These are phyloP conservation scores for Oenanthe javanica DNA, from an alignment of 140 eudicot genomes.

Conservation along the genomic window DNA sequence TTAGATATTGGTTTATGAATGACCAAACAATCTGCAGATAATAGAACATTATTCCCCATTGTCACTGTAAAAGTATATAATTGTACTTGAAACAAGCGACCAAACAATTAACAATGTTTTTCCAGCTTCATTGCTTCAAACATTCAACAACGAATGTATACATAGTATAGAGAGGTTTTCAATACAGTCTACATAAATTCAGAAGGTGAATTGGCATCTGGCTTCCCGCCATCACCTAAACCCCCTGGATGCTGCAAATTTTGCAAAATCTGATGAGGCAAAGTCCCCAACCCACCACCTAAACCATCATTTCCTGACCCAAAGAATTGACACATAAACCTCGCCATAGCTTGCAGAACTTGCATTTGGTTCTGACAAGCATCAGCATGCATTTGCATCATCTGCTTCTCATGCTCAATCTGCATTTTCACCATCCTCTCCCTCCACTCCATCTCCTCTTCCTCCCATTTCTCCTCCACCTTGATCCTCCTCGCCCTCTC, in stretches of 20 bases:
- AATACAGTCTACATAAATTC: conserved; percentile 54
- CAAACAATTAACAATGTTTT: not conserved
- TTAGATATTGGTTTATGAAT: not conserved
- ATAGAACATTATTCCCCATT: not conserved
- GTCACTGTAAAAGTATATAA: not conserved
- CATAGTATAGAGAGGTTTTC: conserved; percentile 7
- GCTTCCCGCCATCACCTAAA: conserved; percentile 60
- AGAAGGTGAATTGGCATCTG: conserved; percentile 61
- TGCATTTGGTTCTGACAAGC: conserved; percentile 88
- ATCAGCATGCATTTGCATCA: conserved; percentile 77
- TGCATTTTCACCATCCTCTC: conserved; percentile 74
- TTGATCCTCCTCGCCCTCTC: conserved; percentile 64
- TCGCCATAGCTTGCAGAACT: conserved; percentile 54
- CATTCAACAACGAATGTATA: conserved; percentile 3
- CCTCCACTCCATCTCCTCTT: conserved; percentile 88
- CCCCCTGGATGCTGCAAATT: conserved; percentile 70
- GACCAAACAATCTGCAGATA: not conserved
- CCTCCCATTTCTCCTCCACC: conserved; percentile 87
- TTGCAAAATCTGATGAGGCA: conserved; percentile 71
- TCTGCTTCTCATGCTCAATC: conserved; percentile 78
- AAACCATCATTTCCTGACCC: conserved; percentile 73
- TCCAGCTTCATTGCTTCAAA: not conserved
- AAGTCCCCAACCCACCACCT: conserved; percentile 43
- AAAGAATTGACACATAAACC: conserved; percentile 66
- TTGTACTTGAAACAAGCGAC: not conserved